Percentiles rank a stretch among this genome's conserved stretches.
These are phyloP conservation scores for Picea abies DNA, from an alignment of 83 land plant genomes.

Conservation along the genomic window DNA sequence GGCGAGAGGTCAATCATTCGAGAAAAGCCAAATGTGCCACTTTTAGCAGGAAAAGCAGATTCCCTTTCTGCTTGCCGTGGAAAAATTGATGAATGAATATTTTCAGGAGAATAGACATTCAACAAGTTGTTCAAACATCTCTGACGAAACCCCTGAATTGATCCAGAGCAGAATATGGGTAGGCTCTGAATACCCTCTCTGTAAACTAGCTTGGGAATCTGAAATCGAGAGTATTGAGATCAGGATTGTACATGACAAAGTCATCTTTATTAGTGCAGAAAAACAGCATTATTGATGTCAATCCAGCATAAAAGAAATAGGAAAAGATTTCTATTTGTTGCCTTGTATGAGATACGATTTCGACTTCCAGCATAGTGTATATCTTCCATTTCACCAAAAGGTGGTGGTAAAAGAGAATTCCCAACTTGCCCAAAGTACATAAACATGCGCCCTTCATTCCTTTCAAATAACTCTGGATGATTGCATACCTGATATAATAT, in stretches of 20 bases:
- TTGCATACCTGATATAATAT: constrained; percentile 78
- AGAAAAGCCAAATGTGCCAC: constrained; percentile 86
- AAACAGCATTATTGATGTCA: constrained; percentile 8
- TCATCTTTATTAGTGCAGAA: constrained; percentile 6
- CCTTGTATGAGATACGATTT: constrained; percentile 85
- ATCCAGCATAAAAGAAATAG: constrained; percentile 11
- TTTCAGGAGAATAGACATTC: constrained; percentile 66
- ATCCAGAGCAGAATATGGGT: constrained; percentile 45
- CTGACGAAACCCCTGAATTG: constrained; percentile 39
- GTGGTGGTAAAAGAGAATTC: constrained; percentile 78
- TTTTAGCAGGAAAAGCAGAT: constrained; percentile 15
- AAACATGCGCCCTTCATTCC: constrained; percentile 92
- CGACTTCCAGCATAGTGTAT: constrained; percentile 76
- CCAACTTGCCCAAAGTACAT: constrained; percentile 74
- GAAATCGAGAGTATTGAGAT: constrained; percentile 9
- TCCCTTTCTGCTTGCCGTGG: constrained; percentile 17
- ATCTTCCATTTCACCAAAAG: constrained; percentile 92
- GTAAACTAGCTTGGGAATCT: constrained; percentile 89
- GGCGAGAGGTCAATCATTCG: constrained; percentile 82
- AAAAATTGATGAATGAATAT: constrained; percentile 59
- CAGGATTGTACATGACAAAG: constrained; percentile 10
- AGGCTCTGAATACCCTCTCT: constrained; percentile 53
- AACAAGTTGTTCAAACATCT: constrained; percentile 56
- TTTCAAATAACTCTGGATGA: constrained; percentile 99
- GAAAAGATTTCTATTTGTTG: constrained; percentile 23